Conservation (phyloP, 257 asterid species). For the Rauvolfia tetraphylla region DNA sequence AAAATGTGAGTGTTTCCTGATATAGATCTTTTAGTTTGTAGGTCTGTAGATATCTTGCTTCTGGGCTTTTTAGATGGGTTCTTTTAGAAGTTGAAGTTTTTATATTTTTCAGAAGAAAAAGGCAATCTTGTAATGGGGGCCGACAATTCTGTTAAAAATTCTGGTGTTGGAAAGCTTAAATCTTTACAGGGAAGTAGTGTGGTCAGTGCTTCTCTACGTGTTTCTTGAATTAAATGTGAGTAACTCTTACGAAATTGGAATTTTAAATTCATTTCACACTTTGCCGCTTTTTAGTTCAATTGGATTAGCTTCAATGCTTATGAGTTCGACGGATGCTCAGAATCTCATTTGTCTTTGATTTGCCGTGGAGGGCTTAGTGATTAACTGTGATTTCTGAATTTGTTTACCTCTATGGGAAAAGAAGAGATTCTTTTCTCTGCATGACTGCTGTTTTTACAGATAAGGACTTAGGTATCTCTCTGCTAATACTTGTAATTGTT, state of each 20-base stretch:
- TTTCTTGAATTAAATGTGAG: not conserved
- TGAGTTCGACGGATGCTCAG: not conserved
- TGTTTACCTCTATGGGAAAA: not conserved
- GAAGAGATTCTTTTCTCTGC: not conserved
- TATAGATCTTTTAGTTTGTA: conserved; percentile 7
- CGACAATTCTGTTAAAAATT: not conserved
- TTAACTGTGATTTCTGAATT: not conserved
- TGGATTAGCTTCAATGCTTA: not conserved
- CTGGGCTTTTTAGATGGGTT: not conserved
- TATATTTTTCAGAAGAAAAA: no score
- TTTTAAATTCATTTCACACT: not conserved
- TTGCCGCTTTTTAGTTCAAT: not conserved
- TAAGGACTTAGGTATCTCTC: not conserved
- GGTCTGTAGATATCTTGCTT: not conserved
- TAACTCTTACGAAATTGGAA: not conserved
- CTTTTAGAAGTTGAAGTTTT: not conserved
- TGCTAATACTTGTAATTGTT: not conserved
- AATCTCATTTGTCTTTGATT: not conserved
- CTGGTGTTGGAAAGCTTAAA: not conserved
- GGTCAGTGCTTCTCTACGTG: not conserved
- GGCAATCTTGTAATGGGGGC: not conserved
- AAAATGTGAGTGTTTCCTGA: not conserved
- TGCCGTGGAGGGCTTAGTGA: not conserved
- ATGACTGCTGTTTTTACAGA: not conserved
- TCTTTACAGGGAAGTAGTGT: not conserved